These are phyloP conservation scores for Cicer yamashitae DNA, from an alignment of 306 rosid species.

Conservation along the genomic window DNA sequence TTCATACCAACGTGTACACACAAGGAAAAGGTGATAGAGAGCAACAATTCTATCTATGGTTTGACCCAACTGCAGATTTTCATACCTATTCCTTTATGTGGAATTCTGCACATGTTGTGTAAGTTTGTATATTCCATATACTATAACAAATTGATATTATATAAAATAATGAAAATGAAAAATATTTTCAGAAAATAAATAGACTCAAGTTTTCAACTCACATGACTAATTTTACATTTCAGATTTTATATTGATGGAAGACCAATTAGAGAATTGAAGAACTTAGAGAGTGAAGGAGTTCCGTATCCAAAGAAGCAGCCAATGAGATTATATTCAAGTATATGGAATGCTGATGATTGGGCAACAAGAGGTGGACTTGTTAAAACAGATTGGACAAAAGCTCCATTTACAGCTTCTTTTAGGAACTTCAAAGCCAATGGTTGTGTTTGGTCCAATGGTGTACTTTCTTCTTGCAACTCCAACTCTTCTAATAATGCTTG, in stretches of 20 bases:
- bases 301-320: conserved; percentile 61
- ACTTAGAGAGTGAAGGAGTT: conserved; percentile 58
- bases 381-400: conserved; percentile 72
- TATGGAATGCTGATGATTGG: conserved; percentile 80
- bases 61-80: conserved; percentile 74
- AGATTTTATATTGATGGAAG: conserved; percentile 74
- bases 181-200: too few species aligned
- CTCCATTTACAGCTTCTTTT: conserved; percentile 72
- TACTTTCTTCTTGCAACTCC: conserved; percentile 53
- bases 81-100: conserved; percentile 76
- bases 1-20: conserved; percentile 68
- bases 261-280: conserved; percentile 78
- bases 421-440: conserved; percentile 55
- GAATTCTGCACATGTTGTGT: conserved; percentile 67
- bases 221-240: background rate
- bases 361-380: conserved; percentile 83
- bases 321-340: conserved; percentile 66
- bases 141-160: too few species aligned
- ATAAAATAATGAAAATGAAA: too few species aligned
- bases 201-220: too few species aligned
- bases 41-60: conserved; percentile 75
- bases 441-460: conserved; percentile 61
- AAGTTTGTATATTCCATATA: conserved; percentile 33
- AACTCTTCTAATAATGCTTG: conserved; percentile 39
- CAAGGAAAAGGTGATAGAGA: conserved; percentile 76